Conservation (phyloP, 139 green algal species). For the Haematococcus sp. region DNA sequence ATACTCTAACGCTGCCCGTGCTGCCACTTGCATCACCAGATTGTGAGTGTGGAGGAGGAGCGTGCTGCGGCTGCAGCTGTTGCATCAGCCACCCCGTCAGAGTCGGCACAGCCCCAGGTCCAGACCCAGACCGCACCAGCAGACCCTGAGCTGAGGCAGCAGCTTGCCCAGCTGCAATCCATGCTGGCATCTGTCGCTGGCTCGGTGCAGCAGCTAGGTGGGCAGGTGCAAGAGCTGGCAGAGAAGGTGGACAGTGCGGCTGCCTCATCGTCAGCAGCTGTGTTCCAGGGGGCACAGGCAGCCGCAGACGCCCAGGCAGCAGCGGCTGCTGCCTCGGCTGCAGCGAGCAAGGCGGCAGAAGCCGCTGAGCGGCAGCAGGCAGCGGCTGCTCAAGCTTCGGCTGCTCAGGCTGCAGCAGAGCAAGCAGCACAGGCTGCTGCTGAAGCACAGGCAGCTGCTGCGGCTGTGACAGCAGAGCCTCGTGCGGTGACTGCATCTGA, state of each 20-base stretch:
- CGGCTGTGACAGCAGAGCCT: too few relatives aligned
- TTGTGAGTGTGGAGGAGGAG: neutral
- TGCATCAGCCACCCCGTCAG: neutral
- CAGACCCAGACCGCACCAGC: too few relatives aligned
- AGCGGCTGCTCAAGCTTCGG: neutral
- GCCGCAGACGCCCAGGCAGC: neutral
- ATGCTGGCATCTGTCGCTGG: too few relatives aligned
- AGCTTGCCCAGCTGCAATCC: too few relatives aligned
- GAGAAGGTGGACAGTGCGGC: constrained; percentile 3
- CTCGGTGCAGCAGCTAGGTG: neutral
- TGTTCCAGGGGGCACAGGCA: neutral
- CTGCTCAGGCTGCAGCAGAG: neutral
- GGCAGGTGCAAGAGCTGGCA: constrained; percentile 6
- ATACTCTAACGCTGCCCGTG: too few relatives aligned
- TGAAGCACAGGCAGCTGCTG: too few relatives aligned
- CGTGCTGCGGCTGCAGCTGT: neutral
- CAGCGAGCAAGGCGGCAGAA: neutral
- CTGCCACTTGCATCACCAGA: neutral
- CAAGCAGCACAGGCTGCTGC: constrained; percentile 6
- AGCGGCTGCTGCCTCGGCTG: neutral
- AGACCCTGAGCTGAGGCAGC: too few relatives aligned
- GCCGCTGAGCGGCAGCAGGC: neutral
- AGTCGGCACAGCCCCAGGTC: too few relatives aligned
- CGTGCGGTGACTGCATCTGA: too few relatives aligned
- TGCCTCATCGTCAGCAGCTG: neutral